These are phyloP conservation scores for Podaxis carcinomalis DNA, from an alignment of 768 basidiomycete genomes.

Conservation along the genomic window DNA sequence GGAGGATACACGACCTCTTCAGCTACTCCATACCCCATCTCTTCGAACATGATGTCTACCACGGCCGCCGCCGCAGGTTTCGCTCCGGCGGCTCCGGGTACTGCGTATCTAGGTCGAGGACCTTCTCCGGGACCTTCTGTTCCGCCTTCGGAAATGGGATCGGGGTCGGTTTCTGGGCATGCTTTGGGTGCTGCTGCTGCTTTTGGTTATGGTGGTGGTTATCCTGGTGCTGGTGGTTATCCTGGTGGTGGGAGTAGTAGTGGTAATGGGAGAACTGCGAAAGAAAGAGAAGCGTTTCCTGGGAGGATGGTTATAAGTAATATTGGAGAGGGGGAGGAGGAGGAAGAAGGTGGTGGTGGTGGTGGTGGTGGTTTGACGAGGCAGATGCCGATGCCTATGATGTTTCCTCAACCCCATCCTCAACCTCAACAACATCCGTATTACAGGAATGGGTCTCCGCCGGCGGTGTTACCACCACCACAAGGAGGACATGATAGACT, in stretches of 20 bases:
- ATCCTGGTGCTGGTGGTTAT: no score
- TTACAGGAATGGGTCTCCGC: background rate
- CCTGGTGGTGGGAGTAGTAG: no score
- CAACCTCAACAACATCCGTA: background rate
- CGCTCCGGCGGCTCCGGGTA: background rate
- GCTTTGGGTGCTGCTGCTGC: no score
- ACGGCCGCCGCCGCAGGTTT: background rate
- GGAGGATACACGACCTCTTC: conserved; percentile 4
- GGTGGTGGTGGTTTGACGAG: background rate
- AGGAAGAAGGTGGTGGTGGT: no score
- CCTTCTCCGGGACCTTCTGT: conserved; percentile 6
- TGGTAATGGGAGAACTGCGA: conserved; percentile 12
- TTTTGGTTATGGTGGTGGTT: no score
- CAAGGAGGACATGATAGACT: background rate
- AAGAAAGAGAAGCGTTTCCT: conserved; percentile 20
- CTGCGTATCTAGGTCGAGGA: background rate
- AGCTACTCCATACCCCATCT: background rate
- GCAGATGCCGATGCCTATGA: background rate
- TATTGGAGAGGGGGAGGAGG: background rate
- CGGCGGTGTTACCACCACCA: background rate
- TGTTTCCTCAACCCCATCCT: background rate
- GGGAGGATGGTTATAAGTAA: conserved; percentile 8
- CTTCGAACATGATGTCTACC: background rate
- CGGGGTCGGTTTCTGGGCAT: background rate
- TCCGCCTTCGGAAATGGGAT: conserved; percentile 6